These are phyloP conservation scores for Aspergillus affinis DNA, from an alignment of 495 filamentous ascomycete genomes.

Conservation along the genomic window DNA sequence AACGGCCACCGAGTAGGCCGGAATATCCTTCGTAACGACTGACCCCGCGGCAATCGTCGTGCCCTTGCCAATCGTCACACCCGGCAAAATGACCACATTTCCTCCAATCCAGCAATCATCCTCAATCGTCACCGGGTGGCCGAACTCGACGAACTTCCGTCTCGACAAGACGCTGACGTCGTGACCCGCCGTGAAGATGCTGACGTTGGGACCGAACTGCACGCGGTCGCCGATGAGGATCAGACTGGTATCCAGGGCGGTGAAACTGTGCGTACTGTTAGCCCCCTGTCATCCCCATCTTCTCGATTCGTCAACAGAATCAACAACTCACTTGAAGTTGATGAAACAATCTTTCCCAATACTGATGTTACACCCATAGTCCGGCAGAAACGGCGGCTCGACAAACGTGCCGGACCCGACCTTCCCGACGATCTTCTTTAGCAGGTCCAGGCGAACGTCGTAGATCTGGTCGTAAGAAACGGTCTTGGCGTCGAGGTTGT, in stretches of 20 bases:
- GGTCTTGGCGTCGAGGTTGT: slow-evolving; percentile 40
- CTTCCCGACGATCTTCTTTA: slow-evolving; percentile 38
- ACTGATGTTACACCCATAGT: slow-evolving; percentile 53
- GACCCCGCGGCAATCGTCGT: slow-evolving; percentile 41
- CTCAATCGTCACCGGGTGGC: slow-evolving; percentile 67
- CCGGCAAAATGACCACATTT: slow-evolving; percentile 64
- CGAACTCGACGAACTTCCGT: slow-evolving; percentile 65
- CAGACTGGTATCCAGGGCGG: slow-evolving; percentile 70
- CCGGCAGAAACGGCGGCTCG: slow-evolving; percentile 49
- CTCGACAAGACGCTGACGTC: slow-evolving; percentile 68
- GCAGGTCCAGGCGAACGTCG: slow-evolving; percentile 29
- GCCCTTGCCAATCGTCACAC: slow-evolving; percentile 56
- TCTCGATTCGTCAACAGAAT: neutral
- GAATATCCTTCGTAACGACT: slow-evolving; percentile 46
- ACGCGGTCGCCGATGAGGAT: slow-evolving; percentile 73
- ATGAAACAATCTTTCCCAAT: slow-evolving; percentile 49
- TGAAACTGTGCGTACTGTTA: slow-evolving; percentile 28
- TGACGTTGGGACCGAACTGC: slow-evolving; percentile 69
- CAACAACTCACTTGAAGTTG: slow-evolving; percentile 45
- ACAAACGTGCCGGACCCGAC: slow-evolving; percentile 42
- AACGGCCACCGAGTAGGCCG: slow-evolving; percentile 36
- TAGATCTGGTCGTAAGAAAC: slow-evolving; percentile 34
- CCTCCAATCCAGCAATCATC: slow-evolving; percentile 86
- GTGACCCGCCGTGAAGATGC: slow-evolving; percentile 65
- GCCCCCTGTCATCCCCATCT: too few relatives aligned